Evolutionary conservation across 805 yeast species (phyloP), one percentile per base, ranked within the genome.

Genomic region (Starmerella cellae): DNA sequence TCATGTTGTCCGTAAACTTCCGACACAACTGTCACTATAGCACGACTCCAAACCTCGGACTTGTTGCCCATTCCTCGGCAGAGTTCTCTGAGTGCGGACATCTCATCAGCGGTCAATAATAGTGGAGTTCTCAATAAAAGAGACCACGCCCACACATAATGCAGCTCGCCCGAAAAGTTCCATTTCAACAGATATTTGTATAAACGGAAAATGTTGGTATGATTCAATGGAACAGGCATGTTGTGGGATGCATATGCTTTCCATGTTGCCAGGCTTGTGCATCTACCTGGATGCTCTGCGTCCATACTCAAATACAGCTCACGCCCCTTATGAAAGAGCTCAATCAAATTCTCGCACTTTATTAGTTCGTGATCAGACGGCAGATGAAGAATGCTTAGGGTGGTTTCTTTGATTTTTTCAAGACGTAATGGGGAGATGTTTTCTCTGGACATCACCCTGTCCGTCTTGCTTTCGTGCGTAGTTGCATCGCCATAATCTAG

Each of bases 241-340:
- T 60, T 57, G 16, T 59, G 53, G 41, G 60, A 57, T 2, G 69
- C 53, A 42, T 60, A 64, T 8, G 51, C 51, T 43, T 68, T 67
- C 76, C 76, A 71, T 14, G 61, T 56, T 8, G 49, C 52, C n/a
- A 39, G 2, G 71, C 73, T 14, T 61, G 54, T 17, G 63, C 65
- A 22, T 37, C 33, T 31, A 21, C 38, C 23, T 21, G 42, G 35
- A 37, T 32, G 47, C 35, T 21, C 41, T 10, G 43, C 17, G 23
- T n/a, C 30, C 16, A 20, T 13, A 8, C 9, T 13, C 6, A 13
- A 16, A 21, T 31, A 31, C 21, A 16, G 10, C 5, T 17, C 21
- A 13, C 21, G 38, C 13, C 27, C 29, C 17, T 14, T 17, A 10
- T 5, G 19, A 13, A 26, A 35, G 13, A 35, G 19, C n/a, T 14